These are phyloP conservation scores for Populus trichocarpa DNA, from an alignment of 441 rosid species.

Conservation along the genomic window DNA sequence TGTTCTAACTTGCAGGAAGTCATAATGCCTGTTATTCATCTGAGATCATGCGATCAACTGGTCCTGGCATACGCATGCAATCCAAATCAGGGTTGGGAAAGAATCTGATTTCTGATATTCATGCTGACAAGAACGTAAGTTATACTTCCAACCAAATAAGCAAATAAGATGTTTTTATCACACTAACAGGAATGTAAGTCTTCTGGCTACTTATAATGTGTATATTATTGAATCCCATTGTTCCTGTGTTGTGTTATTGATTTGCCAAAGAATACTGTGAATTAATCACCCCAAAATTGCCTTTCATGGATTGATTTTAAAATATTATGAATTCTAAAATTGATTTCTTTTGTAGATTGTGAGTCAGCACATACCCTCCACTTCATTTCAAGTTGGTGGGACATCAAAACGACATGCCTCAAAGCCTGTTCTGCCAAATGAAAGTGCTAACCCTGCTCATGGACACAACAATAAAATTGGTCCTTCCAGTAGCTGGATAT, in stretches of 20 bases:
- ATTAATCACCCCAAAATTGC: neutral
- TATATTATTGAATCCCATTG: neutral
- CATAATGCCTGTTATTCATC: slow-evolving; percentile 45
- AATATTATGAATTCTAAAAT: neutral
- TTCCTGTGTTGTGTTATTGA: neutral
- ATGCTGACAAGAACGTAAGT: slow-evolving; percentile 70
- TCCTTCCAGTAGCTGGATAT: slow-evolving; percentile 65
- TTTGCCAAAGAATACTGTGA: neutral
- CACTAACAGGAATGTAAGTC: neutral
- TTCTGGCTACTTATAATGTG: neutral
- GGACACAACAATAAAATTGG: slow-evolving; percentile 45
- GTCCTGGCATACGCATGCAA: slow-evolving; percentile 61
- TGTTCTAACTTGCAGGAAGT: slow-evolving; percentile 48
- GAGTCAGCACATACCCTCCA: slow-evolving; percentile 50
- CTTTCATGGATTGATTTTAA: neutral
- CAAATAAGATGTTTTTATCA: neutral
- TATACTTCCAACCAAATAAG: neutral
- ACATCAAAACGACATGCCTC: slow-evolving; percentile 51
- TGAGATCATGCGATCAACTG: slow-evolving; percentile 44
- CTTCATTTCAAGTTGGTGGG: slow-evolving; percentile 60
- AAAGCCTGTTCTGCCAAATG: slow-evolving; percentile 40
- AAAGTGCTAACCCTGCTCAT: slow-evolving; percentile 45
- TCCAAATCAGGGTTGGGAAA: slow-evolving; percentile 54
- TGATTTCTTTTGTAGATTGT: slow-evolving; percentile 31
- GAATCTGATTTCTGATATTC: slow-evolving; percentile 47